Conservation (phyloP, 495 filamentous ascomycete genomes). For the Penicillium pancosmium region DNA sequence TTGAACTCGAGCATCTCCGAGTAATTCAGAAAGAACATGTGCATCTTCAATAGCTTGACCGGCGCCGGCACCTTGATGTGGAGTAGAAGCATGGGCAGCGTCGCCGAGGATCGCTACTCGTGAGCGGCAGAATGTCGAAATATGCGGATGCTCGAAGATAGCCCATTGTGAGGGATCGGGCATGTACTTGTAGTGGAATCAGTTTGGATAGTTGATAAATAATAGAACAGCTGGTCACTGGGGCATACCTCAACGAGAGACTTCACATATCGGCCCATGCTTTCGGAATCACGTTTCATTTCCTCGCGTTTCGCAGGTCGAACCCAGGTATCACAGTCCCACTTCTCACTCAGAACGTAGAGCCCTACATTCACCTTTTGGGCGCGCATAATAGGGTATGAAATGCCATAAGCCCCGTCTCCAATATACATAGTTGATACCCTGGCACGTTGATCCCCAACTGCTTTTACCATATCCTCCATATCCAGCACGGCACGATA, state of each 20-base stretch:
- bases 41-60: constrained; percentile 73
- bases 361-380: constrained; percentile 62
- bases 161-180: constrained; percentile 61
- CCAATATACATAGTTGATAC: constrained; percentile 63
- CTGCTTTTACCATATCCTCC: constrained; percentile 52
- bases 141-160: constrained; percentile 61
- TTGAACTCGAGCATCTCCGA: constrained; percentile 43
- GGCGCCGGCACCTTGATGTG: constrained; percentile 70
- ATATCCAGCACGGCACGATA: constrained; percentile 65
- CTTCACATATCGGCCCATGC: constrained; percentile 54
- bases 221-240: background rate
- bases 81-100: constrained; percentile 70
- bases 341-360: constrained; percentile 48
- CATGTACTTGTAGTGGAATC: constrained; percentile 26
- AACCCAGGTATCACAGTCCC: constrained; percentile 60
- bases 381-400: constrained; percentile 67
- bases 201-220: background rate
- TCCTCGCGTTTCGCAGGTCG: constrained; percentile 56
- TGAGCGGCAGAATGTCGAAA: constrained; percentile 56
- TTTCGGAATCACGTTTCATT: constrained; percentile 55
- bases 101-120: constrained; percentile 65
- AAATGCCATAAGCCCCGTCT: constrained; percentile 59
- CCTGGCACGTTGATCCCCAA: constrained; percentile 53
- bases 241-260: constrained; percentile 46
- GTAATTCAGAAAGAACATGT: constrained; percentile 57